phyloP scores from a whole-genome alignment of 2,329 filamentous ascomycete genomes.

The Botrytis medusae region DNA sequence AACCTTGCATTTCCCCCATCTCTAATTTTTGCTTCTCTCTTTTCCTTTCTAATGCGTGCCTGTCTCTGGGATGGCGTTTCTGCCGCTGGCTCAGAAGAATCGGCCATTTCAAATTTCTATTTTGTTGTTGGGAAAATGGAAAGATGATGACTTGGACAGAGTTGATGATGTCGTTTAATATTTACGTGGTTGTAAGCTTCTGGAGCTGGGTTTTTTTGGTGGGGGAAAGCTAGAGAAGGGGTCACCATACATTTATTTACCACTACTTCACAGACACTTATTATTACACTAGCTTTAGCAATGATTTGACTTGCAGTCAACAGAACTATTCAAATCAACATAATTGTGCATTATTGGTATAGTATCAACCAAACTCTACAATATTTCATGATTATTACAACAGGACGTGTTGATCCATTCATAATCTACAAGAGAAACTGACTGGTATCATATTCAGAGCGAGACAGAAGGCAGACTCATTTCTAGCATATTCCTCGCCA shows the following conservation, averaged over 20 bases:
- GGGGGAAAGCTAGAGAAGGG: neutral
- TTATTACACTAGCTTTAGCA: neutral
- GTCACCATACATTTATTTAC: neutral
- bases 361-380: neutral
- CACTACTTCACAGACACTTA: neutral
- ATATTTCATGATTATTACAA: neutral
- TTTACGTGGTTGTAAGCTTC: neutral
- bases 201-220: slow-evolving; percentile 1
- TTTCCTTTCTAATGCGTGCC: slow-evolving; percentile 74
- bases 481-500: neutral
- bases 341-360: neutral
- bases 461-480: neutral
- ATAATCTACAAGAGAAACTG: neutral
- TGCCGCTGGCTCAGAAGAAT: neutral
- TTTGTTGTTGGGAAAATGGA: neutral
- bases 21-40: slow-evolving; percentile 75
- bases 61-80: slow-evolving; percentile 43
- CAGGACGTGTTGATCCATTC: neutral
- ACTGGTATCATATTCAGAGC: neutral
- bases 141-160: neutral
- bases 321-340: neutral
- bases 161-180: neutral
- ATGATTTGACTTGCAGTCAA: neutral
- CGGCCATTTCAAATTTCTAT: slow-evolving; percentile 2
- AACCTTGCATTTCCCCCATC: slow-evolving; percentile 68